A percentile compares a stretch with the other conserved stretches of the same genome.
Conservation (phyloP, 805 yeast species). For the Candida nonsorbophila region DNA sequence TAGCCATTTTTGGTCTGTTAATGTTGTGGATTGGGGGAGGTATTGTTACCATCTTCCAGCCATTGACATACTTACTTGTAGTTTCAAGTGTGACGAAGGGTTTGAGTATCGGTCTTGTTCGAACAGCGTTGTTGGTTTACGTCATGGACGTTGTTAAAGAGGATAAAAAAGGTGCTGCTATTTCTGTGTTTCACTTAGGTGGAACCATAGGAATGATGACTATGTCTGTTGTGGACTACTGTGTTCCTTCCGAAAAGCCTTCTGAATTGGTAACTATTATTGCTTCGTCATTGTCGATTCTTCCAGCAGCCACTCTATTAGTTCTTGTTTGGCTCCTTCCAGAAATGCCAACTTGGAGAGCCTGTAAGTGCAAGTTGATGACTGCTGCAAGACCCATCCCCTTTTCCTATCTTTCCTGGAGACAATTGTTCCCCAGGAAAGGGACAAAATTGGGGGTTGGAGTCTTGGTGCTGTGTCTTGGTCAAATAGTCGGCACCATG, state of each 20-base stretch:
- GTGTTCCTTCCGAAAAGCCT: conserved; percentile 11
- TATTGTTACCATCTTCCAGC: conserved; percentile 17
- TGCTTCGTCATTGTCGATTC: no score
- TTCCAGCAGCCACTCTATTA: conserved; percentile 16
- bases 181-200: conserved; percentile 18
- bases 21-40: conserved; percentile 26
- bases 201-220: conserved; percentile 14
- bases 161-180: conserved; percentile 14
- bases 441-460: conserved; percentile 33
- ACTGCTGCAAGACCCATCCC: conserved; percentile 22
- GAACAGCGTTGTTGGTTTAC: conserved; percentile 27
- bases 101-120: conserved; percentile 22
- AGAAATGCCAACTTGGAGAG: conserved; percentile 28
- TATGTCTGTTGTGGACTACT: conserved; percentile 7
- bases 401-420: conserved; percentile 16
- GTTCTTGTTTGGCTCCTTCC: conserved; percentile 17
- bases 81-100: conserved; percentile 27
- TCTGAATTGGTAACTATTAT: conserved; percentile 15
- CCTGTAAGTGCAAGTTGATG: conserved; percentile 24
- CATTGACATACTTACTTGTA: conserved; percentile 17
- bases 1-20: no score
- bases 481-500: conserved; percentile 43
- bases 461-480: conserved; percentile 30
- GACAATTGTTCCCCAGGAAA: conserved; percentile 25
- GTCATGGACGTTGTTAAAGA: conserved; percentile 22